These are phyloP conservation scores for Elsinoe arachidis DNA, from an alignment of 2,329 filamentous ascomycete genomes.

Conservation along the genomic window DNA sequence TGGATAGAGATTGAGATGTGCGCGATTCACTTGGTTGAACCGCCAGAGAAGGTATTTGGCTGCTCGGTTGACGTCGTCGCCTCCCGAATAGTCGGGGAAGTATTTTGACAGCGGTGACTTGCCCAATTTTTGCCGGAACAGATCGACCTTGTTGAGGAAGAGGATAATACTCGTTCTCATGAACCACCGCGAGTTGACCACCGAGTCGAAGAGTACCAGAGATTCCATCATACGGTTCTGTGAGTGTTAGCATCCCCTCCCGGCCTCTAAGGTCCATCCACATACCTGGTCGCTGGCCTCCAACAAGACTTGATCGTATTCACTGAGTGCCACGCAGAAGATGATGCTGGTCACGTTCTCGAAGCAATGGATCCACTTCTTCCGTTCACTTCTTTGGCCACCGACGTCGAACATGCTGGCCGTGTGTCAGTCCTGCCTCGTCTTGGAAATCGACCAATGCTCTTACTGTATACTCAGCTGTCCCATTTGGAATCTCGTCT, in stretches of 20 bases:
- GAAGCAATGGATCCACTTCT: constrained; percentile 99
- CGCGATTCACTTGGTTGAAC: constrained; percentile 96
- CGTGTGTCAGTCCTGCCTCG: constrained; percentile 21
- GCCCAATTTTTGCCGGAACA: constrained; percentile 90
- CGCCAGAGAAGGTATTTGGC: constrained; percentile 97
- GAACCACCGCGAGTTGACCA: constrained; percentile 98
- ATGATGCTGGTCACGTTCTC: constrained; percentile 99
- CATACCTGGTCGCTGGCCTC: constrained; percentile 94
- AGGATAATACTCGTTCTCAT: constrained; percentile 98
- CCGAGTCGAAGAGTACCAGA: constrained; percentile 89
- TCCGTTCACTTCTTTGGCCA: constrained; percentile 90
- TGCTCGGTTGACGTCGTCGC: constrained; percentile 94
- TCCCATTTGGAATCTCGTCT: constrained; percentile 97
- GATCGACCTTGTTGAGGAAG: constrained; percentile 97
- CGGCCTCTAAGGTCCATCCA: constrained; percentile 12
- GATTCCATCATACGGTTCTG: constrained; percentile 99
- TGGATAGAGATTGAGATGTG: constrained; percentile 91
- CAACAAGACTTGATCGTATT: constrained; percentile 94
- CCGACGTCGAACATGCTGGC: constrained; percentile 97
- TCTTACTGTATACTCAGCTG: constrained; percentile 96
- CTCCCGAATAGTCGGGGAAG: constrained; percentile 95
- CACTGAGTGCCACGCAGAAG: constrained; percentile 94
- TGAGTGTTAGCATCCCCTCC: constrained; percentile 16
- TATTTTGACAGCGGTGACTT: constrained; percentile 88
- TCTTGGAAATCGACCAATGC: background rate